Evolutionary conservation across 2,329 filamentous ascomycete species (phyloP), one percentile per base, ranked within the genome.

Genomic region (Arthrobotrys iridis): DNA sequence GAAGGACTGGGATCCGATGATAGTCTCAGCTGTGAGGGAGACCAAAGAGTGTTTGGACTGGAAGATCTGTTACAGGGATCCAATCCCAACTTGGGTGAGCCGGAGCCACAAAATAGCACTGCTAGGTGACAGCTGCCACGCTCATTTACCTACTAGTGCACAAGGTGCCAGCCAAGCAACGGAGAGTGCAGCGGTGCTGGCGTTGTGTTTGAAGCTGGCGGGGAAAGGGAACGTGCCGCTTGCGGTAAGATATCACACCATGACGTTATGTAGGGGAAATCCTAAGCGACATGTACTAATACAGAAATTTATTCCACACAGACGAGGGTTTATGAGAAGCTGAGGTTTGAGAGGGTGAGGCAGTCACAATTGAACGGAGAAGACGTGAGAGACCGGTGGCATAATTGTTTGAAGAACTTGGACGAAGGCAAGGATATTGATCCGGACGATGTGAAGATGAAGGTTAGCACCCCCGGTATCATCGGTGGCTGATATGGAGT

Each of bases 1-100:
- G 1, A 75, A 77, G 45, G 80, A 81, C 58, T 80, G 85, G 64
- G 84, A 86, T 78, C 84, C 84, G 0, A 80, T 82, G 18, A 84
- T 86, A 46, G 81, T 81, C 18, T 83, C 83, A 0, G 84, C 85
- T 1, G 82, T 86, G n/a, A 80, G 82, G 28, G 82, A 82, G 72
- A 86, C 83, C 6, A 81, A 82, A 22, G 79, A 80, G 1, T 84
- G 84, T 20, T 82, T 87, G 0, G 85, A 86, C 77, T 87, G 85
- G 85, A 86, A 86, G 77, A 84, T 87, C 22, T 85, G 85, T 46
- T 87, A 86, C 73, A 83, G 86, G 41, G 85, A 87, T 77, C 86
- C 85, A 0, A 81, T 86, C 7, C 83, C 85, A 0, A 84, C 82
- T 0, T 87, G 86, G 86, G 82, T 87, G 0, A 85, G 84, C 0